Evolutionary conservation across 1,284 basidiomycete species (phyloP), one percentile per base, ranked within the genome.

Genomic region (Ustilago loliicola): DNA sequence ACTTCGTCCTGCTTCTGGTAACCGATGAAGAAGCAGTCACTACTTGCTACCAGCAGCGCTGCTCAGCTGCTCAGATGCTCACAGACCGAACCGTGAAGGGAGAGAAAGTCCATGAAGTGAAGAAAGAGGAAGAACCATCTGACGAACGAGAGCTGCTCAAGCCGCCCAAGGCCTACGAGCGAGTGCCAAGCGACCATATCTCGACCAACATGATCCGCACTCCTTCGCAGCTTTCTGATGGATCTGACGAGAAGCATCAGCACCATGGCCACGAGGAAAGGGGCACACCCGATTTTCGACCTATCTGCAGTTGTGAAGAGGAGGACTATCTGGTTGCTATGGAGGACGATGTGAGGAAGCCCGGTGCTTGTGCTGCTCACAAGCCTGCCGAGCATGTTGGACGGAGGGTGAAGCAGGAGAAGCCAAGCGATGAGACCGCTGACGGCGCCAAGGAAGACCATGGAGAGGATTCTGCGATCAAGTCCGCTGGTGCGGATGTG

Each of bases 271-370:
- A 21, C 1, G n/a, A 6, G n/a, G 42, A 45, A 7, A 19, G 42
- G 5, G 42, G 42, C n/a, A 25, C 25, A 6, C 32, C 51, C 11
- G 38, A 38, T 5, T 11, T 3, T 1, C 57, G 21, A 4, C 27
- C 61, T 4, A 52, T 72, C 32, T 67, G 70, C 57, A 48, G 30
- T 5, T 56, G 70, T 38, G 17, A 38, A 25, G 52, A 72, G 52
- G 64, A 72, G 17, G 65, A 67, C 38, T 60, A 55, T 17, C 51
- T 72, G 19, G 70, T 67, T n/a, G 61, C 61, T 5, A 29, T 61
- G 38, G 64, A 67, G 40, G 70, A 67, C 27, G 70, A 72, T 17
- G 52, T 72, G 29, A 52, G 70, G 11, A 66, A 58, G 56, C 65
- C 64, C 1, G 38, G 60, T 34, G 25, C 27, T 19, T 27, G 13